Conservation (phyloP, 2,329 filamentous ascomycete species). For the Drechslerella dactyloides region DNA sequence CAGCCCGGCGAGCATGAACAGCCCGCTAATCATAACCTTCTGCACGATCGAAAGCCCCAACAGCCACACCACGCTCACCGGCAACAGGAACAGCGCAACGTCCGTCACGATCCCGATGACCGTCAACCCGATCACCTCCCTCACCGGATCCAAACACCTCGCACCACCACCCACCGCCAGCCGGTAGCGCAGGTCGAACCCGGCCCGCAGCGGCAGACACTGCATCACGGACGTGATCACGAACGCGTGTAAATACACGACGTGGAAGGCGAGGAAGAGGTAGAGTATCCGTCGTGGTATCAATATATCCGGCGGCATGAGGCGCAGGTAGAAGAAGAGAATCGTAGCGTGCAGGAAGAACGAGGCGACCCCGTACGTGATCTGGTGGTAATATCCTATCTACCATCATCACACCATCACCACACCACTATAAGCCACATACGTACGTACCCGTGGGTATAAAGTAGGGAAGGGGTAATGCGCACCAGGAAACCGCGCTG, state of each 20-base stretch:
- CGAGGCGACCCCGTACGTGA: constrained; percentile 30
- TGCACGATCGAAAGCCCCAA: constrained; percentile 18
- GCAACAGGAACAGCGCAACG: constrained; percentile 32
- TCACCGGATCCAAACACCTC: constrained; percentile 23
- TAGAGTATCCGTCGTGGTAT: constrained; percentile 29
- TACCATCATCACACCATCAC: background rate
- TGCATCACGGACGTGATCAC: constrained; percentile 24
- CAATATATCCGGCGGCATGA: constrained; percentile 24
- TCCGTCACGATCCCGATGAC: constrained; percentile 27
- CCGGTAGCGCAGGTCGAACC: constrained; percentile 27
- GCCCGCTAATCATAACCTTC: constrained; percentile 40
- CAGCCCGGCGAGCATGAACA: constrained; percentile 34
- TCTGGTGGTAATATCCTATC: constrained; percentile 46
- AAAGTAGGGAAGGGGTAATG: background rate
- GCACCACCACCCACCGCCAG: constrained; percentile 12
- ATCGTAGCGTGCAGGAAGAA: constrained; percentile 44
- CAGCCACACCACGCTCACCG: constrained; percentile 38
- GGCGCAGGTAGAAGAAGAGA: constrained; percentile 38
- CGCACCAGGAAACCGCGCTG: constrained; percentile 19
- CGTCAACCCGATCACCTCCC: constrained; percentile 19
- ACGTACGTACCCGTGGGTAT: too few relatives aligned
- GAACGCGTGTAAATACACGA: constrained; percentile 22
- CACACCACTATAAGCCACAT: background rate
- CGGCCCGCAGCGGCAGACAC: constrained; percentile 21
- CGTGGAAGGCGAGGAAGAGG: constrained; percentile 31